Percentiles rank a stretch among this genome's conserved stretches.
Conservation (phyloP, 176 grass and related monocot species). For the Triticum dicoccoides region DNA sequence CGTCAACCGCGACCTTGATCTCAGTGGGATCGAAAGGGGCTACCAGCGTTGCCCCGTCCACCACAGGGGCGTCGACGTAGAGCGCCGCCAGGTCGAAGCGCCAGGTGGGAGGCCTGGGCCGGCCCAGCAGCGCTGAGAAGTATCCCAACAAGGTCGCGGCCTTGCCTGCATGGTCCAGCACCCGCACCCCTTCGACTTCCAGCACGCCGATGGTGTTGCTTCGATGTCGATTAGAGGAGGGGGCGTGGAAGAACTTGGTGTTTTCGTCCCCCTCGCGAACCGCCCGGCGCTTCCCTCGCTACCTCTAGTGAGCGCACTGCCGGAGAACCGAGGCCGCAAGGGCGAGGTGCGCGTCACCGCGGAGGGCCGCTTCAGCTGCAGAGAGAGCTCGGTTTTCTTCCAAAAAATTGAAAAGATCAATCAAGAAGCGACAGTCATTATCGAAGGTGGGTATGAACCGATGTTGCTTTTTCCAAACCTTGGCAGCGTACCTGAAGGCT, state of each 20-base stretch:
- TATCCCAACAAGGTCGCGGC: neutral
- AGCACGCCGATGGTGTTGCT: neutral
- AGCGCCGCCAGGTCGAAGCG: neutral
- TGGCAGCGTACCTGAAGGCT: neutral
- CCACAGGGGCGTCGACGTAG: neutral
- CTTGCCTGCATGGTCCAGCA: neutral
- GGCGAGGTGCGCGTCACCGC: too few species aligned
- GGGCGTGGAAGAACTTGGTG: neutral
- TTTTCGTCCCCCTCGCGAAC: neutral
- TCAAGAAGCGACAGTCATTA: neutral
- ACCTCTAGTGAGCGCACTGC: neutral
- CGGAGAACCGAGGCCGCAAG: neutral
- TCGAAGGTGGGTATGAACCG: neutral
- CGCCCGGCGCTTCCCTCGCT: neutral
- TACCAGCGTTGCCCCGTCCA: neutral
- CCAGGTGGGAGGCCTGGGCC: neutral
- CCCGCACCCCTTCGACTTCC: neutral
- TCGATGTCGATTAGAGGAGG: neutral
- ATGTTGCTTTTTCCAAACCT: neutral
- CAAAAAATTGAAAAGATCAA: neutral
- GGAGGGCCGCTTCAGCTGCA: neutral
- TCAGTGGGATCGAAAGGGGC: neutral
- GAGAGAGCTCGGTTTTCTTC: neutral
- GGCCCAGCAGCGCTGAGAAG: neutral
- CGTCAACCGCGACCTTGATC: too few species aligned